Percentiles rank a stretch among this genome's conserved stretches.
Conservation (phyloP, 2,329 filamentous ascomycete species). For the Calonectria honghensis region DNA sequence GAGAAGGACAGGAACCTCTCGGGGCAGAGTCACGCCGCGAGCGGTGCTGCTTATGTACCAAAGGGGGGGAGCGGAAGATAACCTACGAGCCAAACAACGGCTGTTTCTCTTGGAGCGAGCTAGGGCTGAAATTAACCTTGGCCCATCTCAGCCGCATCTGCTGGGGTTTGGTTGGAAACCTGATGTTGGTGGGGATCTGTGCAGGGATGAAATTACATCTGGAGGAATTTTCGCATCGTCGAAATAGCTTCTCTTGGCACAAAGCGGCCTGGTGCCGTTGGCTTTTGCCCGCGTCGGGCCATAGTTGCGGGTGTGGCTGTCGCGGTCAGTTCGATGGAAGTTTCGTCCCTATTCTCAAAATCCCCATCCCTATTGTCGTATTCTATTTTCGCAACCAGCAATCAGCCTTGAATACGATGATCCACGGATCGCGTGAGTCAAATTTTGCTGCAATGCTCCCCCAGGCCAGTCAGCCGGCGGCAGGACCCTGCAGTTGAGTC, state of each 20-base stretch:
- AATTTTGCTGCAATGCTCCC: neutral
- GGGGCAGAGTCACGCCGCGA: conserved; percentile 33
- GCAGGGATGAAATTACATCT: conserved; percentile 25
- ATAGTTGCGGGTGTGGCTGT: neutral
- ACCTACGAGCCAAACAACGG: conserved; percentile 11
- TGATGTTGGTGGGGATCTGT: conserved; percentile 25
- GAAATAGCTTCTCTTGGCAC: conserved; percentile 15
- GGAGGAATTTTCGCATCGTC: conserved; percentile 30
- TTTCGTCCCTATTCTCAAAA: neutral
- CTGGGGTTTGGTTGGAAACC: conserved; percentile 13
- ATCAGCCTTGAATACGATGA: neutral
- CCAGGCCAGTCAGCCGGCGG: conserved; percentile 17
- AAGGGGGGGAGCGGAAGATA: neutral
- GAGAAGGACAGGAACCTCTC: neutral
- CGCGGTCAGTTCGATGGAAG: neutral
- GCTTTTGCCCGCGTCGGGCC: neutral
- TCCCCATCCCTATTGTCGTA: neutral
- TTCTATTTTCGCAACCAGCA: conserved; percentile 2
- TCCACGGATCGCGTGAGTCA: neutral
- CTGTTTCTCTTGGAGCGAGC: conserved; percentile 23
- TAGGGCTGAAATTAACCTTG: conserved; percentile 33
- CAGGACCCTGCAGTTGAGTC: conserved; percentile 27
- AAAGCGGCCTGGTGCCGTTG: neutral
- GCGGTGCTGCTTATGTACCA: conserved; percentile 31
- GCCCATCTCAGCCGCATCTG: conserved; percentile 24